Percentiles rank a stretch among this genome's conserved stretches.
Evolutionary conservation across 2,329 filamentous ascomycete species (phyloP).

Genomic region (Cladosporium sp.): DNA sequence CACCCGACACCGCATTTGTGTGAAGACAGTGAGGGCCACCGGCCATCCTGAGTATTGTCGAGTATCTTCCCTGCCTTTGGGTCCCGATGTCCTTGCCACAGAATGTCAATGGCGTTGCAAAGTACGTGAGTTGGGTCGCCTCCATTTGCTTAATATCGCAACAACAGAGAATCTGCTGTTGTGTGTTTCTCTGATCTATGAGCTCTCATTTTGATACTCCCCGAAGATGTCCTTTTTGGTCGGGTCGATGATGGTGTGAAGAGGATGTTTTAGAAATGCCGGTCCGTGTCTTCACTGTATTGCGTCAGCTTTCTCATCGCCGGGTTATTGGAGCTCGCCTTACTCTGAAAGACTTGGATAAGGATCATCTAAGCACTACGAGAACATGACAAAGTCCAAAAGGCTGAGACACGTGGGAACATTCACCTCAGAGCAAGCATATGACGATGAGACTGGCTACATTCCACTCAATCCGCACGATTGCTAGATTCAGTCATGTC

Average conservation of each 20-base stretch:
- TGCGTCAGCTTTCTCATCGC: neutral
- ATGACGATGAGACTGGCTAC: neutral
- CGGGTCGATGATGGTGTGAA: neutral
- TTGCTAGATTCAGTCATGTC: neutral
- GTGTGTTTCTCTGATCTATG: neutral
- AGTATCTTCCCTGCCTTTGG: neutral
- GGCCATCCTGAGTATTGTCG: neutral
- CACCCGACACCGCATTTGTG: neutral
- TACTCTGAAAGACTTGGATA: neutral
- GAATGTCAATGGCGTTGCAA: neutral
- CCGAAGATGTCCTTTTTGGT: neutral
- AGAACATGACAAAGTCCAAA: neutral
- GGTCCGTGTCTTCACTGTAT: neutral
- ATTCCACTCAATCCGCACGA: neutral
- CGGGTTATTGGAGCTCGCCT: too few relatives aligned
- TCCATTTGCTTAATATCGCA: neutral
- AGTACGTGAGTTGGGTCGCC: neutral
- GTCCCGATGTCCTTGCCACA: neutral
- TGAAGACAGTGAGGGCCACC: neutral
- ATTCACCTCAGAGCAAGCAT: neutral
- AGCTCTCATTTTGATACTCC: neutral
- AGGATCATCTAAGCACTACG: neutral
- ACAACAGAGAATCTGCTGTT: neutral
- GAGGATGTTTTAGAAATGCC: neutral
- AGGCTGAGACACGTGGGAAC: neutral